A percentile compares a stretch with the other conserved stretches of the same genome.
phyloP scores from a whole-genome alignment of 352 stramenopile species.

The Globisporangium irregulare region DNA sequence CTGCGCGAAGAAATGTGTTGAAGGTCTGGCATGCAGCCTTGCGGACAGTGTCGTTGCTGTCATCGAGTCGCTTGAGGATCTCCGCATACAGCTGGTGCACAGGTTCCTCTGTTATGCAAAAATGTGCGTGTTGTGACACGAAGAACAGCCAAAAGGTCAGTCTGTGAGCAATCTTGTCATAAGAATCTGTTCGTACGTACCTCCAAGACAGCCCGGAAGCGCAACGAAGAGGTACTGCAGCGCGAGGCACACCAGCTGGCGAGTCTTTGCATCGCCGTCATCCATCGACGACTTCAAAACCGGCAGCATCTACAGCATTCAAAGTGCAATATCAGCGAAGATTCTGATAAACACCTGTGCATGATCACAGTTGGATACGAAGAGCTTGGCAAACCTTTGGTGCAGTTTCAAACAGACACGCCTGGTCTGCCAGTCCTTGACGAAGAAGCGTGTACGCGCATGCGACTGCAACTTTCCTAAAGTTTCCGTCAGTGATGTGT shows the following conservation, averaged over 20 bases:
- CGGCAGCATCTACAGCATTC: conserved; percentile 66
- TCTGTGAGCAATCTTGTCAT: neutral
- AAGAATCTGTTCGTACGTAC: conserved; percentile 22
- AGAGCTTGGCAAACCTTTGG: conserved; percentile 41
- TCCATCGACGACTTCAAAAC: conserved; percentile 88
- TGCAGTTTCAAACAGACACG: conserved; percentile 81
- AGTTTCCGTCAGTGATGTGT: neutral
- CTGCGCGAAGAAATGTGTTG: conserved; percentile 79
- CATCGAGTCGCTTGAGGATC: conserved; percentile 91
- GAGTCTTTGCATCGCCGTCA: conserved; percentile 85
- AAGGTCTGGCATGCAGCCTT: conserved; percentile 87
- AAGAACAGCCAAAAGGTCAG: conserved; percentile 11
- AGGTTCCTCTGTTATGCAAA: conserved; percentile 62
- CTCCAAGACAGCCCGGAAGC: conserved; percentile 68
- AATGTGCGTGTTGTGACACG: neutral
- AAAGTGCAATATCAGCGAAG: neutral
- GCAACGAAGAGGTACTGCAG: conserved; percentile 88
- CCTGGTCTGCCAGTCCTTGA: conserved; percentile 65
- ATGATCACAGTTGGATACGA: neutral
- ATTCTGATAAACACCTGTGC: neutral
- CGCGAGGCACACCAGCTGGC: conserved; percentile 85
- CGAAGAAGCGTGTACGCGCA: conserved; percentile 85
- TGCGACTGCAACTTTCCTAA: conserved; percentile 86
- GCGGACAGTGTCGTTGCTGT: conserved; percentile 90
- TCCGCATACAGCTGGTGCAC: conserved; percentile 90